Percentiles rank a stretch among this genome's conserved stretches.
Conservation (phyloP, 1,284 basidiomycete genomes). For the Sanghuangporus weigelae region DNA sequence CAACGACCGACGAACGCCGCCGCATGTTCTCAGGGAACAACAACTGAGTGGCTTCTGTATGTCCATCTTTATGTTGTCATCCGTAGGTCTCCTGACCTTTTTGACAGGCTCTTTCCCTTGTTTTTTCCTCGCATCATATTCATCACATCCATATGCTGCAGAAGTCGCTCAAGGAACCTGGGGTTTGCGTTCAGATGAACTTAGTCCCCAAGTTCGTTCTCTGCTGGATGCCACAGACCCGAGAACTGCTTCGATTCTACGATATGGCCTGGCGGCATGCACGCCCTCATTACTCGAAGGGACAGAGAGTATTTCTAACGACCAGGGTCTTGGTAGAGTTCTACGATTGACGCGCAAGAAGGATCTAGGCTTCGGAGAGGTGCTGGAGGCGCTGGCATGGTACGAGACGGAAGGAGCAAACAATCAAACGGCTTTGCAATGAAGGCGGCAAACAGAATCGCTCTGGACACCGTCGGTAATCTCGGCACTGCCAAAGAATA, state of each 20-base stretch:
- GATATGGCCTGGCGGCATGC: constrained; percentile 11
- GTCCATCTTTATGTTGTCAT: constrained; percentile 25
- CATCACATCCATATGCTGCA: constrained; percentile 37
- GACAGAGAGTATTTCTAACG: constrained; percentile 28
- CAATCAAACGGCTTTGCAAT: background rate
- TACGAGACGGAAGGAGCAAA: constrained; percentile 9
- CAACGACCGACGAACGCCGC: constrained; percentile 29
- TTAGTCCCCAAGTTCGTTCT: constrained; percentile 60
- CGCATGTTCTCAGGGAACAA: constrained; percentile 54
- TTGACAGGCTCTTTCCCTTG: constrained; percentile 64
- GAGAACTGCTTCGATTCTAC: constrained; percentile 10
- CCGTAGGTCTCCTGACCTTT: background rate
- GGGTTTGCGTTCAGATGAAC: constrained; percentile 62
- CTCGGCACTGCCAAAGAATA: background rate
- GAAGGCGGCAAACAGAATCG: background rate
- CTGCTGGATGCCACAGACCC: constrained; percentile 42
- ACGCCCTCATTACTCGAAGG: background rate
- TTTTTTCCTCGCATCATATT: constrained; percentile 65
- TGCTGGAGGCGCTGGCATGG: constrained; percentile 14
- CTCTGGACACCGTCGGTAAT: background rate
- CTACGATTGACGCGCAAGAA: constrained; percentile 70
- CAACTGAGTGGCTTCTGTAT: constrained; percentile 70
- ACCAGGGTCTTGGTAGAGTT: constrained; percentile 55
- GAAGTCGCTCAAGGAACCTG: constrained; percentile 60
- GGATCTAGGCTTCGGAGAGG: constrained; percentile 67